These are phyloP conservation scores for Plicaturopsis crispa DNA, from an alignment of 768 basidiomycete genomes.

Conservation along the genomic window DNA sequence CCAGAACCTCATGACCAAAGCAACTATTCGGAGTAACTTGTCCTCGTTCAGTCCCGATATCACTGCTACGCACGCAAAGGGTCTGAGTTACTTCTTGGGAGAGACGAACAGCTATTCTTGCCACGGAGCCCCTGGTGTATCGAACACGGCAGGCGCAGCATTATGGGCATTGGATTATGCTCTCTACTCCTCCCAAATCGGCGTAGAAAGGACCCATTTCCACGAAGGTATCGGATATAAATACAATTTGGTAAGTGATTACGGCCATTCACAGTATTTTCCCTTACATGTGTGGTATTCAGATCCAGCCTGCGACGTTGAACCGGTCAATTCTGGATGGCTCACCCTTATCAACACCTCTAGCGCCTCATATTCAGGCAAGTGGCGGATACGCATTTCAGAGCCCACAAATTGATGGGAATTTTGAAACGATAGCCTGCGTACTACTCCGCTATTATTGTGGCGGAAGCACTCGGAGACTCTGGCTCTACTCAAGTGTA, in stretches of 20 bases:
- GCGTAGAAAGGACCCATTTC: constrained; percentile 49
- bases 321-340: constrained; percentile 53
- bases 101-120: constrained; percentile 50
- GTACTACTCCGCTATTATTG: constrained; percentile 60
- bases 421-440: no score
- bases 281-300: background rate
- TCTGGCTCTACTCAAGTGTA: constrained; percentile 31
- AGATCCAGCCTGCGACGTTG: constrained; percentile 61
- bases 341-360: constrained; percentile 36
- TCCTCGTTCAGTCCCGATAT: constrained; percentile 46
- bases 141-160: constrained; percentile 64
- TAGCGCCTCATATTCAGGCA: constrained; percentile 54
- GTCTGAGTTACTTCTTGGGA: constrained; percentile 53
- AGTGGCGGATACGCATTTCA: no score
- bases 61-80: constrained; percentile 32
- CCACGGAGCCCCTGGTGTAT: constrained; percentile 47
- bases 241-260: constrained; percentile 45
- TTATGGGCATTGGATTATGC: constrained; percentile 64
- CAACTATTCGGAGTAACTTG: constrained; percentile 49
- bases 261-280: constrained; percentile 2
- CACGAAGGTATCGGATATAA: constrained; percentile 68
- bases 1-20: constrained; percentile 61
- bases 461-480: constrained; percentile 47
- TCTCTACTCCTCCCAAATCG: constrained; percentile 48
- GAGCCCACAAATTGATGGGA: no score